Evolutionary conservation across 2,329 filamentous ascomycete species (phyloP).

Genomic region (Aureobasidium zeae): DNA sequence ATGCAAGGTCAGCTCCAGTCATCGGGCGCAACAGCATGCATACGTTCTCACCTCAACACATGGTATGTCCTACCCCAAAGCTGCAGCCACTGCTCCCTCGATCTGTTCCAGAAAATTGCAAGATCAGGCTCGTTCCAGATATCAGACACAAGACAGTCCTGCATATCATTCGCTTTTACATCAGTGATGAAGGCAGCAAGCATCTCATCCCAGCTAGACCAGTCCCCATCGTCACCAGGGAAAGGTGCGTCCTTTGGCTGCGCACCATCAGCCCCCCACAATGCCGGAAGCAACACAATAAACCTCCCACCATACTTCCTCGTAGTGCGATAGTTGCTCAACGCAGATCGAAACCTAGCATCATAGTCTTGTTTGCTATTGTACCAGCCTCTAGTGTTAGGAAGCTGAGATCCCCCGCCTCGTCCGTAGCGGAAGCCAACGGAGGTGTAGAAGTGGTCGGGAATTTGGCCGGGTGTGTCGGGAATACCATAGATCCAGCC

Average conservation of each 20-base stretch:
- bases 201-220: slow-evolving; percentile 38
- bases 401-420: slow-evolving; percentile 36
- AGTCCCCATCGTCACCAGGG: slow-evolving; percentile 44
- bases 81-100: slow-evolving; percentile 34
- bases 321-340: slow-evolving; percentile 39
- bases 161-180: slow-evolving; percentile 31
- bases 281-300: slow-evolving; percentile 21
- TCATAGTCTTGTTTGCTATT: slow-evolving; percentile 25
- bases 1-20: too few relatives aligned
- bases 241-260: slow-evolving; percentile 33
- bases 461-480: slow-evolving; percentile 32
- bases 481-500: slow-evolving; percentile 38
- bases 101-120: slow-evolving; percentile 31
- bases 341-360: slow-evolving; percentile 35
- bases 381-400: slow-evolving; percentile 34
- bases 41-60: too few relatives aligned
- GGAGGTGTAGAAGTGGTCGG: slow-evolving; percentile 32
- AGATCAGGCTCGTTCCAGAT: slow-evolving; percentile 48
- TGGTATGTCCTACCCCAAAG: slow-evolving; percentile 22
- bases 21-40: too few relatives aligned
- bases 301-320: slow-evolving; percentile 26
- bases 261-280: slow-evolving; percentile 24
- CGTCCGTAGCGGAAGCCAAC: slow-evolving; percentile 35
- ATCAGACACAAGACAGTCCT: slow-evolving; percentile 36
- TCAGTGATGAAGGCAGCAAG: slow-evolving; percentile 32